Conservation (phyloP, 2,329 filamentous ascomycete species). For the Penicillium crustosum region DNA sequence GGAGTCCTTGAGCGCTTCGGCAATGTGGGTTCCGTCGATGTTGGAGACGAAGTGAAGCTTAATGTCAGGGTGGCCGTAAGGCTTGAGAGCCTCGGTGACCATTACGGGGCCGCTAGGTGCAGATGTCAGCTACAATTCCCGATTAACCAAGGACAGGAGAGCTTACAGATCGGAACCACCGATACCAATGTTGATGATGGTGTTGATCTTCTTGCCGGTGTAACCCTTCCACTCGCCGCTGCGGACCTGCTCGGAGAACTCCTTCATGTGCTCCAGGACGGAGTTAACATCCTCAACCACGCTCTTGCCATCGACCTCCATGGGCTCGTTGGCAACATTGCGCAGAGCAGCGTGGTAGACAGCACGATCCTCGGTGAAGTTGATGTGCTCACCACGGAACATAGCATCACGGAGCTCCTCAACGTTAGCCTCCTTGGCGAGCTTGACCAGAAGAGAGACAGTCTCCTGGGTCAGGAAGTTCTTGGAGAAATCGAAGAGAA, state of each 20-base stretch:
- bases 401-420: slow-evolving; percentile 95
- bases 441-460: slow-evolving; percentile 77
- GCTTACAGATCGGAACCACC: slow-evolving; percentile 96
- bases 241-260: slow-evolving; percentile 92
- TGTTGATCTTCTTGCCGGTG: slow-evolving; percentile 95
- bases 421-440: slow-evolving; percentile 85
- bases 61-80: slow-evolving; percentile 81
- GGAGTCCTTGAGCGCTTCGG: slow-evolving; percentile 82
- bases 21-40: slow-evolving; percentile 97
- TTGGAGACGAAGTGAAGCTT: slow-evolving; percentile 98
- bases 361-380: slow-evolving; percentile 95
- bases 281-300: slow-evolving; percentile 91
- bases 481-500: slow-evolving; percentile 98
- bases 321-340: slow-evolving; percentile 78
- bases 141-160: neutral
- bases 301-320: slow-evolving; percentile 84
- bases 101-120: slow-evolving; percentile 81
- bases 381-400: slow-evolving; percentile 98
- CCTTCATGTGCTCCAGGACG: slow-evolving; percentile 95
- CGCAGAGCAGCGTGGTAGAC: slow-evolving; percentile 94
- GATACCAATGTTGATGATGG: slow-evolving; percentile 95
- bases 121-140: slow-evolving; percentile 20
- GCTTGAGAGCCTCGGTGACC: slow-evolving; percentile 96
- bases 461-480: slow-evolving; percentile 97
- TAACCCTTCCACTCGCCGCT: slow-evolving; percentile 96